Percentiles rank a stretch among this genome's conserved stretches.
phyloP scores from a whole-genome alignment of 352 stramenopile species.

The Phytophthora foliorum region DNA sequence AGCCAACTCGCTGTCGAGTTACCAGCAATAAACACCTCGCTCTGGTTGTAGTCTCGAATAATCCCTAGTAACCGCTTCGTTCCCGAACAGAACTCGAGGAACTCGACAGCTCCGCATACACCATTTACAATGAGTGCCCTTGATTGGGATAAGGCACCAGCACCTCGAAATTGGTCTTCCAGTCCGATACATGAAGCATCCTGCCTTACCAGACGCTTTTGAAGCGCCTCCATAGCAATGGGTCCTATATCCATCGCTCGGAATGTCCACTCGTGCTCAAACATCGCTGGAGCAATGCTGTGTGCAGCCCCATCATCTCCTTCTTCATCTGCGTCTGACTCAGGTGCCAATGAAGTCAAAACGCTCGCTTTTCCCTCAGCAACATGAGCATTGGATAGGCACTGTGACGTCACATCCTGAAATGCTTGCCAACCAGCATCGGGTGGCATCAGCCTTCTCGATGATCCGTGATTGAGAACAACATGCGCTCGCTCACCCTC shows the following conservation, averaged over 20 bases:
- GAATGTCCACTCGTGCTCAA: conserved; percentile 67
- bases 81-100: conserved; percentile 53
- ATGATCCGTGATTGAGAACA: conserved; percentile 14
- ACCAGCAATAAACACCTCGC: conserved; percentile 39
- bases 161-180: neutral
- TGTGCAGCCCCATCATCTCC: neutral
- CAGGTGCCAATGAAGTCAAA: conserved; percentile 29
- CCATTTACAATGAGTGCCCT: conserved; percentile 56
- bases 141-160: neutral
- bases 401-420: conserved; percentile 26
- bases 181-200: neutral
- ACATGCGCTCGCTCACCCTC: conserved; percentile 58
- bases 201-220: neutral
- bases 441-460: neutral
- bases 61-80: conserved; percentile 41
- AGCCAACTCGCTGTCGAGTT: conserved; percentile 37
- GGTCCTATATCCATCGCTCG: conserved; percentile 75
- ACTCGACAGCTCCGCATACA: conserved; percentile 66
- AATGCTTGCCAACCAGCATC: conserved; percentile 34
- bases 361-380: conserved; percentile 27
- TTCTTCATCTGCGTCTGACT: conserved; percentile 46
- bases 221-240: conserved; percentile 49
- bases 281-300: conserved; percentile 13
- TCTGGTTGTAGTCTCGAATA: conserved; percentile 6
- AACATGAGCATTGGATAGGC: conserved; percentile 33